Conservation (phyloP, 148 eudicot genomes). For the Beta vulgaris region DNA sequence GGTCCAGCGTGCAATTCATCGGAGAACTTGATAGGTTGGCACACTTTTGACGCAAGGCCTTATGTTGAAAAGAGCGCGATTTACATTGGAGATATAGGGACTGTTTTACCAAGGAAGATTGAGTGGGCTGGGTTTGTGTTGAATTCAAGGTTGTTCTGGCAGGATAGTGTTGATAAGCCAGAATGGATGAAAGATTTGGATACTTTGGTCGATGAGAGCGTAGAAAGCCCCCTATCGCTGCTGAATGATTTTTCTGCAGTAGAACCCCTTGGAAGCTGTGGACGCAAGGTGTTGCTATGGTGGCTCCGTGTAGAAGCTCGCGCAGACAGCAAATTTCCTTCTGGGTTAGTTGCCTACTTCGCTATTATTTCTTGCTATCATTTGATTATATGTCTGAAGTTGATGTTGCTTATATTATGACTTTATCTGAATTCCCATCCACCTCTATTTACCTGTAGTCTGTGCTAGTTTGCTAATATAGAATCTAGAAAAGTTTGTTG, state of each 20-base stretch:
- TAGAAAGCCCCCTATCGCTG: constrained; percentile 73
- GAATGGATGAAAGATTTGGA: constrained; percentile 79
- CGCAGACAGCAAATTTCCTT: constrained; percentile 89
- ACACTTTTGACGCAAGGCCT: constrained; percentile 59
- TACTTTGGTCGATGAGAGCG: constrained; percentile 43
- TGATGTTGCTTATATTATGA: not conserved
- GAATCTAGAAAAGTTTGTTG: not conserved
- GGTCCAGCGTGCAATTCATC: constrained; percentile 96
- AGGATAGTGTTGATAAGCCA: constrained; percentile 58
- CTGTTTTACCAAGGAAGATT: constrained; percentile 76
- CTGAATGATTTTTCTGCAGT: constrained; percentile 66
- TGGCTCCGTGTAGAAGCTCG: constrained; percentile 99
- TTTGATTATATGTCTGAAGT: constrained; percentile 6
- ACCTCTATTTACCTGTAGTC: not conserved
- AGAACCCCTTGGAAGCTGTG: constrained; percentile 95
- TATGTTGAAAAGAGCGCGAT: constrained; percentile 61
- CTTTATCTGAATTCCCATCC: not conserved
- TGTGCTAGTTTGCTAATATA: constrained; percentile 6
- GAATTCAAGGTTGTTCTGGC: constrained; percentile 87
- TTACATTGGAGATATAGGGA: constrained; percentile 72
- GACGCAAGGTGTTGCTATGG: constrained; percentile 92
- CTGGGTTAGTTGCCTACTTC: constrained; percentile 54
- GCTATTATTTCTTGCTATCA: constrained; percentile 13
- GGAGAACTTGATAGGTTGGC: constrained; percentile 81
- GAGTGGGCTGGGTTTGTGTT: constrained; percentile 98